Percentiles rank a stretch among this genome's conserved stretches.
phyloP scores from a whole-genome alignment of 768 basidiomycete genomes.

The Phanerodontia chrysosporium region DNA sequence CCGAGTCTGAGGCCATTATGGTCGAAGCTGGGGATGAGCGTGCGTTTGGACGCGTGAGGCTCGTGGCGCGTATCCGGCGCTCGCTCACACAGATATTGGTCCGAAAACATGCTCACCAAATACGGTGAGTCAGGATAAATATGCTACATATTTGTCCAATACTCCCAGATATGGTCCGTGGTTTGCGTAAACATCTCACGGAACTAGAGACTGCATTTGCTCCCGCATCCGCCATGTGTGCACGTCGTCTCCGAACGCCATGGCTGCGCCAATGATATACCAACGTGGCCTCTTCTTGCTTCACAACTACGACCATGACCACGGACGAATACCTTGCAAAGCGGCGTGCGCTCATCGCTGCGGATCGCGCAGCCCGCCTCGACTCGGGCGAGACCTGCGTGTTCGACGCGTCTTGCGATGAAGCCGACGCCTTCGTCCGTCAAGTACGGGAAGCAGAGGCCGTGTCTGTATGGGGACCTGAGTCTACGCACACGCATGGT shows the following conservation, averaged over 20 bases:
- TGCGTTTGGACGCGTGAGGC: not conserved
- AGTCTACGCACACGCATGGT: slow-evolving; percentile 25
- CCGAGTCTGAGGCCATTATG: slow-evolving; percentile 19
- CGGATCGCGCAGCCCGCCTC: slow-evolving; percentile 24
- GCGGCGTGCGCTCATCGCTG: slow-evolving; percentile 22
- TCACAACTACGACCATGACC: not conserved
- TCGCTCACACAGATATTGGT: not conserved
- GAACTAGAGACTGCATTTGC: not conserved
- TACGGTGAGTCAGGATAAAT: no score
- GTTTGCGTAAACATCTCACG: not conserved
- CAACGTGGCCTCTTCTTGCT: not conserved
- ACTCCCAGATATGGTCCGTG: no score
- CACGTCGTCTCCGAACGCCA: not conserved
- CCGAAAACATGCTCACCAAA: no score
- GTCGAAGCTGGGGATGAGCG: not conserved
- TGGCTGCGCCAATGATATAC: not conserved
- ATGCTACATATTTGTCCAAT: no score
- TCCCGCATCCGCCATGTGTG: not conserved
- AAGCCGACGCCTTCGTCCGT: slow-evolving; percentile 59
- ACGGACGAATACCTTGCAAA: slow-evolving; percentile 21
- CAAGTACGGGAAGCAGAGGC: slow-evolving; percentile 53
- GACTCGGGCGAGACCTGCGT: slow-evolving; percentile 12
- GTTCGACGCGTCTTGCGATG: slow-evolving; percentile 21
- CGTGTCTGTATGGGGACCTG: slow-evolving; percentile 52
- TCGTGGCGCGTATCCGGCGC: slow-evolving; percentile 4